These are phyloP conservation scores for Blastomyces parvus DNA, from an alignment of 2,329 filamentous ascomycete species.

Conservation along the genomic window DNA sequence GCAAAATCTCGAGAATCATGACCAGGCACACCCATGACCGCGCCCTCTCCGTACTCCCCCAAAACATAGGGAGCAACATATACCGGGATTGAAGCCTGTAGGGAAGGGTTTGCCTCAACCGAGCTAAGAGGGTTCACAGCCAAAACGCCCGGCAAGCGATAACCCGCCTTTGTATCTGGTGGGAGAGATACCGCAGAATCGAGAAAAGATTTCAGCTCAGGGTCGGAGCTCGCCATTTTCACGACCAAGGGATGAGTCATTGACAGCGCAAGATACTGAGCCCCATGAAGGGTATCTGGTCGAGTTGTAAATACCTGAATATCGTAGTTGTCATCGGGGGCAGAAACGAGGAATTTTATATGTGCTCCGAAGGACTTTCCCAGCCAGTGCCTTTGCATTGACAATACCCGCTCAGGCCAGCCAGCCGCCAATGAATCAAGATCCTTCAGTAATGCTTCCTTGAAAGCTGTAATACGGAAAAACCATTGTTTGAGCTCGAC, in stretches of 20 bases:
- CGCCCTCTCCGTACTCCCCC: conserved; percentile 75
- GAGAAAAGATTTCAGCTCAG: conserved; percentile 58
- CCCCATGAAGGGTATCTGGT: conserved; percentile 77
- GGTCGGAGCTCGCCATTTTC: conserved; percentile 49
- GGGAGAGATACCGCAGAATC: conserved; percentile 47
- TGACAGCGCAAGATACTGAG: conserved; percentile 74
- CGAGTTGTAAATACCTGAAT: conserved; percentile 76
- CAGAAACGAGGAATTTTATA: conserved; percentile 57
- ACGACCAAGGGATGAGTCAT: conserved; percentile 61
- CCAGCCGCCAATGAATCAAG: conserved; percentile 56
- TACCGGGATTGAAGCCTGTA: conserved; percentile 50
- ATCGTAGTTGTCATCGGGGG: conserved; percentile 27
- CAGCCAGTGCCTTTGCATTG: conserved; percentile 83
- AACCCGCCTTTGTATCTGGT: conserved; percentile 53
- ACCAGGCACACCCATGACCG: conserved; percentile 84
- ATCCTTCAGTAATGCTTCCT: conserved; percentile 61
- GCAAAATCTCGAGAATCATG: conserved; percentile 70
- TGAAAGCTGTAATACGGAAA: conserved; percentile 70
- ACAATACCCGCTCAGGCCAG: conserved; percentile 74
- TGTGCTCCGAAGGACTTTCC: conserved; percentile 66
- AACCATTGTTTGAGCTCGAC: conserved; percentile 80
- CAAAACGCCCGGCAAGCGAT: conserved; percentile 51
- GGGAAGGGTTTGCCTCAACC: conserved; percentile 42
- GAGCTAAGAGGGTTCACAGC: conserved; percentile 56
- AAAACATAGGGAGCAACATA: conserved; percentile 80